A percentile compares a stretch with the other conserved stretches of the same genome.
Conservation (phyloP, 1,284 basidiomycete species). For the Somion occarium region DNA sequence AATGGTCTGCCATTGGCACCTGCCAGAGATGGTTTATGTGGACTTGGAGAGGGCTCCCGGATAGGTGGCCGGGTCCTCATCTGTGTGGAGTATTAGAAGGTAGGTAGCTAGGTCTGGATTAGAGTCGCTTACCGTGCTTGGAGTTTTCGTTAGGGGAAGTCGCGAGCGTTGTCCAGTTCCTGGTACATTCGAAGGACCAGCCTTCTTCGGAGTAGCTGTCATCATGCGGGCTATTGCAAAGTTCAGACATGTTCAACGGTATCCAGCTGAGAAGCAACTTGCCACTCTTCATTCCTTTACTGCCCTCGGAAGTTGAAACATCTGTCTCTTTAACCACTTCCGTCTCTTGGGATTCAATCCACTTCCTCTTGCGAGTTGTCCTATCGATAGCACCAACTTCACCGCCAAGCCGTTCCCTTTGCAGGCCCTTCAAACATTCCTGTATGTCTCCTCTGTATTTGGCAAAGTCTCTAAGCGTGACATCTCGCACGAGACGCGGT, state of each 20-base stretch:
- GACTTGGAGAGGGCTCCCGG: conserved; percentile 42
- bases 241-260: background rate
- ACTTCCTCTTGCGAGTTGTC: conserved; percentile 68
- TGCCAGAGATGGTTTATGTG: conserved; percentile 38
- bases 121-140: conserved; percentile 40
- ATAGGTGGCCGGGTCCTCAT: background rate
- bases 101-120: background rate
- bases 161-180: conserved; percentile 44
- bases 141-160: conserved; percentile 38
- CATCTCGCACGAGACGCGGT: conserved; percentile 63
- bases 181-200: conserved; percentile 41
- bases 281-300: conserved; percentile 60
- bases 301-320: conserved; percentile 34
- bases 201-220: conserved; percentile 49
- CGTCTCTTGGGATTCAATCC: conserved; percentile 56
- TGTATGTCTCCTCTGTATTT: conserved; percentile 74
- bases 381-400: conserved; percentile 55
- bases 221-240: conserved; percentile 48
- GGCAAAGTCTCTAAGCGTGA: conserved; percentile 73
- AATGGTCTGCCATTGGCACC: conserved; percentile 4
- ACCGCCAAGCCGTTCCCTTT: conserved; percentile 42
- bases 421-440: conserved; percentile 57
- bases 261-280: conserved; percentile 18
- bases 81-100: background rate
- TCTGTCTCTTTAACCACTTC: conserved; percentile 35